Base-by-base conservation (phyloP, 176 grass and related monocot species). In the Aegilops sharonensis region DNA sequence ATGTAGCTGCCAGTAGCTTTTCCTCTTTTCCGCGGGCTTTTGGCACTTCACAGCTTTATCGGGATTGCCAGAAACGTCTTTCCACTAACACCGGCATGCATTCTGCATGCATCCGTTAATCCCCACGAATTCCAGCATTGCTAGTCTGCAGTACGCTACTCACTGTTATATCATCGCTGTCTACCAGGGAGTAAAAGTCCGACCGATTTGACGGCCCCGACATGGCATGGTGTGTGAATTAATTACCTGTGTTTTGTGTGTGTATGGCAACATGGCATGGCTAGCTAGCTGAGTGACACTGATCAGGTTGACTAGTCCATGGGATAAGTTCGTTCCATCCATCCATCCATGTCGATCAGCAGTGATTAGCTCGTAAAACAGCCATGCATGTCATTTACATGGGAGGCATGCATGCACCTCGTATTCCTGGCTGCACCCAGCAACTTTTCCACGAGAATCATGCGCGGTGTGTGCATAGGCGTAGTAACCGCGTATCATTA, bases 201-300 rank as follows among this genome's bases (percentile, higher is more conserved):
- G 68, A 81, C 76, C 60, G 85, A 91, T 39, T 91, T 84, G 85
- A 91, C 81, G 85, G 7, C 21, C 36, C 85, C 43, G 80, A 87
- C 89, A 90, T 12, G 73, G 85, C 89, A 73, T 80, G 75, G 68
- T 50, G 88, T 73, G 56, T 27, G 78, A n/a, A 42, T 77, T 67
- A 67, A 27, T 5, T 15, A 17, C 48, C 15, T 21, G 54, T 57
- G 54, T 20, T 57, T 21, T 57, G 17, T 57, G 54, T 57, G 5
- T 56, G 2, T 56, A 0, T 56, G 17, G 17, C 82, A 75, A 56
- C 6, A 56, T 20, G 54, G 54, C 42, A 84, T 29, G 36, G 3
- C 12, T 24, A 21, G 11, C 17, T 27, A 59, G 40, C 54, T 43
- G 29, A 42, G 23, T 35, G 78, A 74, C 27, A 56, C 61, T 39